These are phyloP conservation scores for Trichocladium antarcticum DNA, from an alignment of 495 filamentous ascomycete species.

Conservation along the genomic window DNA sequence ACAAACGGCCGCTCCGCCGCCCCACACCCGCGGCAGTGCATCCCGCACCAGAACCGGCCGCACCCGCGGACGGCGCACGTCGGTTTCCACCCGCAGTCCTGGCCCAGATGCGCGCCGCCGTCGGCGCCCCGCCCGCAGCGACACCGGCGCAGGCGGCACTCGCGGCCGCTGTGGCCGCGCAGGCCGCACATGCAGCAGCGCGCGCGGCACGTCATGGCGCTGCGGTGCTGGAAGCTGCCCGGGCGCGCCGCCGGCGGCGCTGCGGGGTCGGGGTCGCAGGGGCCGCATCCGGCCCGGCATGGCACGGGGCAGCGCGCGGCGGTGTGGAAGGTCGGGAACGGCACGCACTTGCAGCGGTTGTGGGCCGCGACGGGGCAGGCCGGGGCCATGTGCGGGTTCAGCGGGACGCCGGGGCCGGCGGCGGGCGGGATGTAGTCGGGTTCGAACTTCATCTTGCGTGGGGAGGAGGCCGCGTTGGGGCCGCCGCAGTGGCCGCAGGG, in stretches of 20 bases:
- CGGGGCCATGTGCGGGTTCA: slow-evolving; percentile 16
- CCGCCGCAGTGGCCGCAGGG: slow-evolving; percentile 29
- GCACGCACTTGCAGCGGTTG: slow-evolving; percentile 31
- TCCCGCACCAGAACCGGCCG: slow-evolving; percentile 23
- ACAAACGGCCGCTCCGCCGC: slow-evolving; percentile 26
- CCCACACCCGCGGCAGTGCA: slow-evolving; percentile 31
- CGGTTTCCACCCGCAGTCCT: slow-evolving; percentile 33
- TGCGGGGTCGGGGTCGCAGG: slow-evolving; percentile 27
- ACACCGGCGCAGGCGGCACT: slow-evolving; percentile 25
- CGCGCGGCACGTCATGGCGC: slow-evolving; percentile 27
- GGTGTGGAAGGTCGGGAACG: slow-evolving; percentile 29
- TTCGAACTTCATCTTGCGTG: no score
- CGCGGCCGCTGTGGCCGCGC: slow-evolving; percentile 25
- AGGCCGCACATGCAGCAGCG: slow-evolving; percentile 36
- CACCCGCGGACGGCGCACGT: slow-evolving; percentile 25
- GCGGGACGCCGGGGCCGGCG: not conserved
- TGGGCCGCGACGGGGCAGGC: slow-evolving; percentile 21
- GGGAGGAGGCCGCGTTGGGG: not conserved
- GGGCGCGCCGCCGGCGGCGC: slow-evolving; percentile 11
- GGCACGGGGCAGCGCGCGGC: slow-evolving; percentile 17
- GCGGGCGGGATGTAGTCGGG: no score
- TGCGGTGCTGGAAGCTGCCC: slow-evolving; percentile 22
- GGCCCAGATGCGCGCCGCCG: slow-evolving; percentile 21
- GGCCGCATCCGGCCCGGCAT: no score
- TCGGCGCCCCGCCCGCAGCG: slow-evolving; percentile 17